Evolutionary conservation across 768 basidiomycete species (phyloP).

Genomic region (Mycena vulgaris): DNA sequence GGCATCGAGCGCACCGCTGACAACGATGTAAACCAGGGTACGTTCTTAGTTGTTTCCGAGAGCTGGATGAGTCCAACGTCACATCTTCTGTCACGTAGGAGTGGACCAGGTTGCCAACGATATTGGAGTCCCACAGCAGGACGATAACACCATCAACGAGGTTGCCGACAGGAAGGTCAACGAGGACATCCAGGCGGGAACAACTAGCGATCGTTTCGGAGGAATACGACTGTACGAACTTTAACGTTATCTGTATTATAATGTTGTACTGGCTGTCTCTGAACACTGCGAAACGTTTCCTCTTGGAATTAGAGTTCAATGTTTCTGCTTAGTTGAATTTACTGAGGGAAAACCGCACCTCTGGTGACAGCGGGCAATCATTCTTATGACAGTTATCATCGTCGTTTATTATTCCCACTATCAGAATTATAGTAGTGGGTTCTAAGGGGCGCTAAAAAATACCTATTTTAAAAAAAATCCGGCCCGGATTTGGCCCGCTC

Average conservation of each 20-base stretch:
- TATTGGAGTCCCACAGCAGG: constrained; percentile 24
- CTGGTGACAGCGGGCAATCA: not conserved
- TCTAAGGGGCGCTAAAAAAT: no score
- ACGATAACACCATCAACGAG: constrained; percentile 21
- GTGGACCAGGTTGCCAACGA: constrained; percentile 27
- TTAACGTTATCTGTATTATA: constrained; percentile 9
- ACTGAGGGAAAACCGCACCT: constrained; percentile 5
- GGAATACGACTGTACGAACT: constrained; percentile 6
- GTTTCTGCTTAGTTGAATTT: not conserved
- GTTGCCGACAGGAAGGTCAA: constrained; percentile 28
- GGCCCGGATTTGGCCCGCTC: no score
- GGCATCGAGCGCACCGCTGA: constrained; percentile 25
- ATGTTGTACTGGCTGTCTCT: constrained; percentile 13
- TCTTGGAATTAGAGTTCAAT: constrained; percentile 10
- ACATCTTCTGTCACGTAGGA: constrained; percentile 9
- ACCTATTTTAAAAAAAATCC: no score
- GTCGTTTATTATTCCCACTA: no score
- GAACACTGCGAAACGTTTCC: constrained; percentile 12
- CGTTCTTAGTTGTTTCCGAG: constrained; percentile 4
- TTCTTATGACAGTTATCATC: no score
- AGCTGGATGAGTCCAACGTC: constrained; percentile 7
- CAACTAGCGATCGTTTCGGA: constrained; percentile 18
- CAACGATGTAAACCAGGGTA: constrained; percentile 25
- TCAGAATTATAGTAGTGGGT: no score
- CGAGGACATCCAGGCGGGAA: constrained; percentile 28